Base-by-base conservation (phyloP, 306 rosid species). In the Luffa aegyptiaca region DNA sequence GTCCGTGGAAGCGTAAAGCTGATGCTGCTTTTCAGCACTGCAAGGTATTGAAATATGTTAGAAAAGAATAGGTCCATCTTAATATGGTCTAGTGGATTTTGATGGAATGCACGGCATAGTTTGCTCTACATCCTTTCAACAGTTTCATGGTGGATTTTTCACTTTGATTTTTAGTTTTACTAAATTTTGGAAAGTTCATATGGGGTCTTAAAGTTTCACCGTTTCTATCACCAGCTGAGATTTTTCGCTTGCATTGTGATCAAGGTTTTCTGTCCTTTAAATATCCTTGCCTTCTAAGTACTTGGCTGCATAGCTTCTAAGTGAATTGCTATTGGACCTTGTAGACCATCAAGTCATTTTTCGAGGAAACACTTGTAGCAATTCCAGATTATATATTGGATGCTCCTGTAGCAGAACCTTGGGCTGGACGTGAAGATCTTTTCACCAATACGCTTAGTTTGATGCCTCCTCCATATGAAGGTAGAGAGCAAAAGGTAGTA, bases 1-100 rank as follows among this genome's bases (percentile, higher is more conserved):
- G 96, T 62, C 87, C 90, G 55, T 95, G 98, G 98, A 95, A 95
- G 85, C 97, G 98, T 84, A 95, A 95, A 84, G 97, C 89, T 21
- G 97, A 95, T 82, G 87, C 93, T 36, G 97, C 97, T 76, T 74
- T 91, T 82, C 89, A 64, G 37, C 81, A 80, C 76, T 91, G 96
- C 93, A 88, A 81, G 91, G 98, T 95, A 90, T 61, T 62, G 33
- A 61, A 73, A 33, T 73, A 48, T 73, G 21, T 45, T 73, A 10
- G 61, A 73, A 31, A 26, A 49, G 77, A 48, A 8, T 45, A 70
- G 18, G 75, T 46, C 45, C 41, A 45, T 21, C 8, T 33, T 12
- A 61, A 62, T 31, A 62, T 62, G 0, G 18, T 49, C 33, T 17
- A 21, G 39, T 71, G 56, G 11, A 46, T 71, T 20, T 71, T 21